These are phyloP conservation scores for Aspergillus tamarii DNA, from an alignment of 2,329 filamentous ascomycete species.

Conservation along the genomic window DNA sequence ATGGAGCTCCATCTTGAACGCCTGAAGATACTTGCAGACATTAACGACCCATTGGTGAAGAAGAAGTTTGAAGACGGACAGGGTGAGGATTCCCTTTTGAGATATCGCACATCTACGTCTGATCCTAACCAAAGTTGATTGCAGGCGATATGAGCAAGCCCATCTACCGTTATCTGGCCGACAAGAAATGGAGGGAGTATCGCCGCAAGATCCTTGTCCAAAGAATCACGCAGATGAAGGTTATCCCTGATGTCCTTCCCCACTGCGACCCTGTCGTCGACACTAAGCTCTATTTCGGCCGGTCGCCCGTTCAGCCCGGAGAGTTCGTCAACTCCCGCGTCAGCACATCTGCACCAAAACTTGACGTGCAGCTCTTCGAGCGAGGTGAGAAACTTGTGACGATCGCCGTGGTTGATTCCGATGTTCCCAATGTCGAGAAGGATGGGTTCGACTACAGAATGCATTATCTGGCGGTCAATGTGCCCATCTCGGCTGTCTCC, in stretches of 20 bases:
- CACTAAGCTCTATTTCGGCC: slow-evolving; percentile 78
- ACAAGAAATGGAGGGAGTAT: slow-evolving; percentile 85
- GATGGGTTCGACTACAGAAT: slow-evolving; percentile 80
- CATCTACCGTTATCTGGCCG: slow-evolving; percentile 88
- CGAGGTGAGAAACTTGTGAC: slow-evolving; percentile 79
- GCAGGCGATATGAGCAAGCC: slow-evolving; percentile 93
- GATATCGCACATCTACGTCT: neutral
- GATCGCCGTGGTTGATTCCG: slow-evolving; percentile 83
- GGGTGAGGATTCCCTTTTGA: slow-evolving; percentile 55
- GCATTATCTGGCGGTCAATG: slow-evolving; percentile 82
- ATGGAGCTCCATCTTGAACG: slow-evolving; percentile 74
- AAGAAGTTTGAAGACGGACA: slow-evolving; percentile 89
- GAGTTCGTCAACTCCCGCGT: slow-evolving; percentile 74
- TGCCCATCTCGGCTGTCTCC: slow-evolving; percentile 64
- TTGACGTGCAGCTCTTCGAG: slow-evolving; percentile 85
- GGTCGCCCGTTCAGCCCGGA: slow-evolving; percentile 71
- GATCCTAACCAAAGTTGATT: slow-evolving; percentile 24
- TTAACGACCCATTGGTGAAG: slow-evolving; percentile 94
- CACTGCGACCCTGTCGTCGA: slow-evolving; percentile 77
- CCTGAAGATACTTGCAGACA: slow-evolving; percentile 86
- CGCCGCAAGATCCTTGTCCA: slow-evolving; percentile 79
- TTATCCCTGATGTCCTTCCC: slow-evolving; percentile 86
- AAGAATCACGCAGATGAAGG: slow-evolving; percentile 81
- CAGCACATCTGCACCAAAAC: slow-evolving; percentile 72
- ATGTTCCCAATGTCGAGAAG: slow-evolving; percentile 77